Conservation (phyloP, 352 stramenopile species). For the Hyaloperonospora brassicae region DNA sequence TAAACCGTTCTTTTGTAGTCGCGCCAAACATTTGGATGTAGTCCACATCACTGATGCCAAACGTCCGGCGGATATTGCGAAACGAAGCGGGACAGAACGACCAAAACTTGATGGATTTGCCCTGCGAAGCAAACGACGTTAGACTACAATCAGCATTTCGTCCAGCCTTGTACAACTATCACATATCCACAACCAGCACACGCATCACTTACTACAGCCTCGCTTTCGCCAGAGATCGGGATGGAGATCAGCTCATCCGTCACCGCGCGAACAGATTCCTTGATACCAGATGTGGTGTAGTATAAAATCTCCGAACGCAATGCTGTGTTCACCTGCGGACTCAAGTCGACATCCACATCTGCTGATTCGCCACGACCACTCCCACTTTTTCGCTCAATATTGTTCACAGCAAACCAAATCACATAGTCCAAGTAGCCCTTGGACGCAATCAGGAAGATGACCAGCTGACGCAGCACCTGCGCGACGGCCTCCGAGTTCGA, state of each 20-base stretch:
- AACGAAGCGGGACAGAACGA: constrained; percentile 82
- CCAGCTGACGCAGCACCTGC: constrained; percentile 73
- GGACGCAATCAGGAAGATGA: constrained; percentile 75
- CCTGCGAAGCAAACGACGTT: constrained; percentile 17
- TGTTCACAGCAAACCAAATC: constrained; percentile 88
- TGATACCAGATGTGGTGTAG: constrained; percentile 87
- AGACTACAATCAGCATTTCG: not conserved
- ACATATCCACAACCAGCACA: not conserved
- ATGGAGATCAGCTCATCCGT: constrained; percentile 70
- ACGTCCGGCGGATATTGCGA: constrained; percentile 75
- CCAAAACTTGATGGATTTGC: constrained; percentile 84
- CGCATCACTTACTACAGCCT: constrained; percentile 31
- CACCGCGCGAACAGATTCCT: constrained; percentile 70
- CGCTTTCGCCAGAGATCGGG: constrained; percentile 67
- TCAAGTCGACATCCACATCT: constrained; percentile 80
- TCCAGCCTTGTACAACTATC: not conserved
- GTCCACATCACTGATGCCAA: constrained; percentile 71
- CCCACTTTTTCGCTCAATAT: constrained; percentile 54
- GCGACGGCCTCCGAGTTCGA: constrained; percentile 51
- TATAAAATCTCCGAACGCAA: constrained; percentile 84
- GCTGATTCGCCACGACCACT: constrained; percentile 52
- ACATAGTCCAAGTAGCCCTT: constrained; percentile 85
- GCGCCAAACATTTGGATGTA: constrained; percentile 81
- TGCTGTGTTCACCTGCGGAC: constrained; percentile 83
- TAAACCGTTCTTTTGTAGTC: constrained; percentile 85